phyloP scores from a whole-genome alignment of 2,329 filamentous ascomycete species.

The Claviceps pazoutovae region DNA sequence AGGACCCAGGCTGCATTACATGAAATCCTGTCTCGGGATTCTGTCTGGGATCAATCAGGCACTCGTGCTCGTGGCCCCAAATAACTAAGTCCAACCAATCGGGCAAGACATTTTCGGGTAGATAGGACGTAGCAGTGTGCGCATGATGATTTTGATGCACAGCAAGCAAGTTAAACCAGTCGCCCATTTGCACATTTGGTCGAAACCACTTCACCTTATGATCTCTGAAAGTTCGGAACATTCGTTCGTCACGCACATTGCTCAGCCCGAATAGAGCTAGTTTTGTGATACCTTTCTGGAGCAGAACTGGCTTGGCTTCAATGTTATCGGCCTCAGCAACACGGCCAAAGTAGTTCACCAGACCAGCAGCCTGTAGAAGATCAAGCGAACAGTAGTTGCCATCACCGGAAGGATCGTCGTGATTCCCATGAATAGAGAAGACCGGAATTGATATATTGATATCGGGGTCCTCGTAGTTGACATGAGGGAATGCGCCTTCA shows the following conservation, averaged over 20 bases:
- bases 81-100: constrained; percentile 83
- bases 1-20: constrained; percentile 95
- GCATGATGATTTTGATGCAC: constrained; percentile 95
- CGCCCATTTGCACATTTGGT: constrained; percentile 60
- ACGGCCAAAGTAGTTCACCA: constrained; percentile 92
- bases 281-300: constrained; percentile 90
- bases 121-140: constrained; percentile 81
- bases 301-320: constrained; percentile 73
- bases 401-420: constrained; percentile 95
- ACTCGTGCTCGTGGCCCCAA: constrained; percentile 98
- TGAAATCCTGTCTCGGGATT: constrained; percentile 86
- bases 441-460: constrained; percentile 96
- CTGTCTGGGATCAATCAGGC: constrained; percentile 66
- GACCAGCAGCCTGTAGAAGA: constrained; percentile 74
- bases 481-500: constrained; percentile 76
- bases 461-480: constrained; percentile 95
- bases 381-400: constrained; percentile 86
- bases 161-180: constrained; percentile 94
- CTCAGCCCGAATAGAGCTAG: constrained; percentile 87
- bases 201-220: constrained; percentile 89
- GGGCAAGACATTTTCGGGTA: constrained; percentile 86
- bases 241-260: constrained; percentile 87
- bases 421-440: constrained; percentile 96
- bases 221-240: constrained; percentile 88
- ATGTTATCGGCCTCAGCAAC: constrained; percentile 90